Base-by-base conservation (phyloP, 192 early-diverging fungal species). In the Dissophora ornata region DNA sequence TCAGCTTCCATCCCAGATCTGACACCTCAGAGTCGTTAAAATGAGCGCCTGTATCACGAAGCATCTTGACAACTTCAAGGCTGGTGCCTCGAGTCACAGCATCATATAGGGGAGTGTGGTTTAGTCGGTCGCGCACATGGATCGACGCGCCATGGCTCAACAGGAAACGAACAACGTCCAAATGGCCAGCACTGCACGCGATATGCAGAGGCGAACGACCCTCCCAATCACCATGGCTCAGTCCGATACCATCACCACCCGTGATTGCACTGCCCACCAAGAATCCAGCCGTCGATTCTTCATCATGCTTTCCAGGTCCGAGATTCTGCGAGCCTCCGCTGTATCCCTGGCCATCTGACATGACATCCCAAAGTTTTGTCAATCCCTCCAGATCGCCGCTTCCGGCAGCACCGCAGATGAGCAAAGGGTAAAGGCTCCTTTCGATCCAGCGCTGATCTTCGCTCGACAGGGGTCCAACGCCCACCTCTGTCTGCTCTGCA, bases 91-190 rank as follows among this genome's bases (percentile, higher is more conserved):
- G 74, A 18, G 73, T 77, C 9, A 93, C 88, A 0, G 96, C 95
- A 63, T 95, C 91, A 69, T 86, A 96, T 8, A 99, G 74, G 2
- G 96, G 95, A 6, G 95, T 96, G 62, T 95, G 97, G 0, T 96
- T 94, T 46, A 88, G 86, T 32, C 90, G 83, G 81, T 98, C 97
- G 5, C 96, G 87, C 22, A 90, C 82, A 71, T 99, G 97, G 19
- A 98, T 92, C 32, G 91, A 94, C 5, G 96, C 94, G 3, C 98
- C 98, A 61, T 91, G 87, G 28, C 81, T 73, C 6, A 98, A 70
- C 48, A 98, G 63, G 49, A 92, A 95, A 38, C 92, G 85, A 0
- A 93, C 91, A 10, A 91, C 87, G 4, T 84, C 82, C 6, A 90
- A 66, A 59, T 95, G 89, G 18, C 92, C 92, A 25, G 91, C 90